phyloP scores from a whole-genome alignment of 805 yeast genomes.

The Kazachstania kunashirensis region DNA sequence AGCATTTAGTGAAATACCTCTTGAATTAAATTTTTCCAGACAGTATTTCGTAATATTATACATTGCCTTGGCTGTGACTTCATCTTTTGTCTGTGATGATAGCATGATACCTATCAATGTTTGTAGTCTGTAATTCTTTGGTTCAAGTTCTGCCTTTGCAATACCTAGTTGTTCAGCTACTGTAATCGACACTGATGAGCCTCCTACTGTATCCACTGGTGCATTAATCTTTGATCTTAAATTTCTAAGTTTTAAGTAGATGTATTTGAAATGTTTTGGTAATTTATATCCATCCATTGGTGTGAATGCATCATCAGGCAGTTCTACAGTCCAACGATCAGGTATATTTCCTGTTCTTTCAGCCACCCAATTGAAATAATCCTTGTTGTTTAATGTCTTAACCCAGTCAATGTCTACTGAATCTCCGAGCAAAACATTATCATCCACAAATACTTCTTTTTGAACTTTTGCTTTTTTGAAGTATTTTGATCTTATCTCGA shows the following conservation, averaged over 20 bases:
- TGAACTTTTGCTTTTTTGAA: conserved; percentile 3
- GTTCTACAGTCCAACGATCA: conserved; percentile 15
- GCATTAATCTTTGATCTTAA: conserved; percentile 63
- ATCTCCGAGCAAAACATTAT: conserved; percentile 1
- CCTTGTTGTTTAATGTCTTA: conserved; percentile 18
- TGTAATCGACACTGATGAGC: conserved; percentile 48
- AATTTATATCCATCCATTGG: conserved; percentile 6
- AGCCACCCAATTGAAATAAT: conserved; percentile 22
- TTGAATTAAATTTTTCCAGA: conserved; percentile 30
- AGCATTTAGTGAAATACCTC: conserved; percentile 52
- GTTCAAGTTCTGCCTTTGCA: conserved; percentile 19
- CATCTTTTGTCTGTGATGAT: conserved; percentile 89
- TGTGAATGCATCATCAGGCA: conserved; percentile 9
- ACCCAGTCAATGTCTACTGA: conserved; percentile 21
- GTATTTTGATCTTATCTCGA: conserved; percentile 5
- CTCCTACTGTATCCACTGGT: conserved; percentile 86
- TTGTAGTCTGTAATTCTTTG: conserved; percentile 52
- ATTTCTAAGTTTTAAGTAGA: conserved; percentile 49
- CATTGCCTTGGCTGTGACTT: conserved; percentile 70
- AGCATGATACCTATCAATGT: conserved; percentile 72
- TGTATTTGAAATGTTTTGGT: conserved; percentile 43
- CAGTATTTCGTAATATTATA: conserved; percentile 43
- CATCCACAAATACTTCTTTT: conserved; percentile 1
- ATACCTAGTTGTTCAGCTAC: conserved; percentile 25
- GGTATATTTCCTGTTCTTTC: conserved; percentile 21